A percentile compares a stretch with the other conserved stretches of the same genome.
These are phyloP conservation scores for Podospora pseudoanserina DNA, from an alignment of 495 filamentous ascomycete species.

Conservation along the genomic window DNA sequence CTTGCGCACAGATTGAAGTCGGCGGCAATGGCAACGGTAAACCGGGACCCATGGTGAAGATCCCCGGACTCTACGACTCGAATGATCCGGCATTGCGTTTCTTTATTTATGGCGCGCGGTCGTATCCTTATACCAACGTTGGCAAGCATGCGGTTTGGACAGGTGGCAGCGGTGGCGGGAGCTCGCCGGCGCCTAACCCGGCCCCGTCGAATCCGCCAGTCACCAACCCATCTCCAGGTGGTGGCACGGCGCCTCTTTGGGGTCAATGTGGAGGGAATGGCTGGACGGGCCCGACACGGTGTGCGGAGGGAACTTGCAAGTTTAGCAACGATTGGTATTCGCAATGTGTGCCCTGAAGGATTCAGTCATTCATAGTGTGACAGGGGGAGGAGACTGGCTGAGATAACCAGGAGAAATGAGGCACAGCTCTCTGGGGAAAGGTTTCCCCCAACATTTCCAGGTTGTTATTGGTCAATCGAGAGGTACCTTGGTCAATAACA, in stretches of 20 bases:
- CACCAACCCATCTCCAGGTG: background rate
- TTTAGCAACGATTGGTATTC: constrained; percentile 18
- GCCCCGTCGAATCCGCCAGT: constrained; percentile 8
- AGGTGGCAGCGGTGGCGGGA: constrained; percentile 9
- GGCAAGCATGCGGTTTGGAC: constrained; percentile 16
- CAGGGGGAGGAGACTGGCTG: too few species aligned
- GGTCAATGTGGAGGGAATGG: constrained; percentile 19
- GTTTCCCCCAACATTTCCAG: background rate
- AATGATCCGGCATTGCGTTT: constrained; percentile 35
- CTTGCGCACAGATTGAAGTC: constrained; percentile 43
- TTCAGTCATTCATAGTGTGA: too few species aligned
- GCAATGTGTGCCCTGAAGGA: constrained; percentile 5
- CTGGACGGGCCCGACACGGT: constrained; percentile 13
- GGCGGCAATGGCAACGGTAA: constrained; percentile 39
- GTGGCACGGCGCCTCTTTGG: constrained; percentile 12
- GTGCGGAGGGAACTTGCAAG: constrained; percentile 14
- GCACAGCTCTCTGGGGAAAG: background rate
- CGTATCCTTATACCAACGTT: constrained; percentile 16
- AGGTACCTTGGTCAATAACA: too few species aligned
- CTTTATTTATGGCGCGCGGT: constrained; percentile 19
- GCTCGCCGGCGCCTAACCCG: background rate
- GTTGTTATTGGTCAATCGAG: background rate
- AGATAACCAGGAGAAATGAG: background rate
- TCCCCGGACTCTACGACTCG: constrained; percentile 34
- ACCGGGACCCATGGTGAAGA: constrained; percentile 35